Evolutionary conservation across 1,284 basidiomycete species (phyloP), one percentile per base, ranked within the genome.

Genomic region (Bondarzewia mesenterica): DNA sequence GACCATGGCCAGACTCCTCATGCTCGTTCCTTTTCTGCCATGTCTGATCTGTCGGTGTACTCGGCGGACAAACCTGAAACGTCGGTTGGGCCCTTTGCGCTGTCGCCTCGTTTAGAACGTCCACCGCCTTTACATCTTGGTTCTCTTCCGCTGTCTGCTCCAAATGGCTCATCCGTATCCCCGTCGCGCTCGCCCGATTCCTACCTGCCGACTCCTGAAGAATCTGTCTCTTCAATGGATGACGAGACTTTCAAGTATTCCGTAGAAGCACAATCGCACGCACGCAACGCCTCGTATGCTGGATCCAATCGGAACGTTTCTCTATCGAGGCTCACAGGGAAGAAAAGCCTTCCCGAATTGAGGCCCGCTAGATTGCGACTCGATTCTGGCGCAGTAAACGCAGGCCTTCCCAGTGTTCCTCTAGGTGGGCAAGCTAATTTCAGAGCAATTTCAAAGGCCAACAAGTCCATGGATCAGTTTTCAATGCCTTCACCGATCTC

Each of bases 291-390:
- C n/a, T 85, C 84, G 0, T 76, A 77, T 55, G 69, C 74, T 12
- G 58, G 60, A 41, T 69, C 67, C 54, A 65, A 61, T 45, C 64
- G 66, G 44, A 59, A 67, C 47, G 59, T 63, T 42, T 39, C 51
- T 5, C 66, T 66, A 15, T 56, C 62, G 22, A 66, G 68, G 5
- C 66, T 86, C 4, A 62, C 72, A 1, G 71, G 73, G 26, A 93
- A 91, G 68, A 91, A 94, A 66, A 93, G 90, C 47, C 70, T 96
- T 51, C 92, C 93, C 7, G 92, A 96, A 60, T 69, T 96, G 43
- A 78, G 89, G 20, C 80, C 78, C 40, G 67, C 73, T 18, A 74
- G 71, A 45, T 59, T 73, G 42, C 68, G 65, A 42, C 69, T 74
- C 44, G 43, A 47, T 25, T 40, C 38, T 25, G 52, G 50, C 14